Percentiles rank a stretch among this genome's conserved stretches.
Evolutionary conservation across 306 rosid genomes (phyloP).

Genomic region (Gillenia trifoliata): DNA sequence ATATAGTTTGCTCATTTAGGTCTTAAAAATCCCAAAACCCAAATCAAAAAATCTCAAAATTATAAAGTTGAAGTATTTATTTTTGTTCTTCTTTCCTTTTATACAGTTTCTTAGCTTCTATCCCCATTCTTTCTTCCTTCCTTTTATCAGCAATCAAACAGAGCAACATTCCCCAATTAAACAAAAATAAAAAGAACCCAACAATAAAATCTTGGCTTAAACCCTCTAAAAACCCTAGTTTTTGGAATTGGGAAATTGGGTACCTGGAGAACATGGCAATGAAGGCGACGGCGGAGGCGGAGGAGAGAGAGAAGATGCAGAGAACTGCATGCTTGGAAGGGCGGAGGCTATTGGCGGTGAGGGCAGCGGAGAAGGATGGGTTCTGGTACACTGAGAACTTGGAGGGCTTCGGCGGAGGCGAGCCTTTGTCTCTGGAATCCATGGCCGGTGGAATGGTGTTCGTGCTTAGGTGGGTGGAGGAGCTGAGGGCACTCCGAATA

Average conservation of each 20-base stretch:
- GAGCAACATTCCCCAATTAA: not conserved
- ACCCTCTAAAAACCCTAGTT: conserved; percentile 21
- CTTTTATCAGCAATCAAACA: not conserved
- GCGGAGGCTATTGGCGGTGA: conserved; percentile 70
- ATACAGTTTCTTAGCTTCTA: not conserved
- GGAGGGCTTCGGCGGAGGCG: no score
- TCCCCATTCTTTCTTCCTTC: not conserved
- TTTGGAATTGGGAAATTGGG: not conserved
- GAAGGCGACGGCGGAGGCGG: conserved; percentile 58
- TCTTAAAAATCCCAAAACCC: not conserved
- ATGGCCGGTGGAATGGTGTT: no score
- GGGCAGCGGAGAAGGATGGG: conserved; percentile 67
- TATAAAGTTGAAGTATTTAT: not conserved
- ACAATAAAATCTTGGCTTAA: not conserved
- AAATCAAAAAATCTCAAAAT: not conserved
- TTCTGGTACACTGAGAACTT: conserved; percentile 72
- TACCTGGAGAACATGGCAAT: conserved; percentile 60
- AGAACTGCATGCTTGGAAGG: conserved; percentile 62
- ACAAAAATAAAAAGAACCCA: not conserved
- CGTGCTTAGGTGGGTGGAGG: no score
- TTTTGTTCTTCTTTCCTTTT: not conserved
- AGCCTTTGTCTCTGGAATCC: no score
- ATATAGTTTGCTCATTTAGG: not conserved
- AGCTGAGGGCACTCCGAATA: no score
- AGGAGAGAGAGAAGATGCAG: conserved; percentile 52